Percentiles rank a stretch among this genome's conserved stretches.
Conservation (phyloP, 768 basidiomycete species). For the Symmetrospora coprosmae region DNA sequence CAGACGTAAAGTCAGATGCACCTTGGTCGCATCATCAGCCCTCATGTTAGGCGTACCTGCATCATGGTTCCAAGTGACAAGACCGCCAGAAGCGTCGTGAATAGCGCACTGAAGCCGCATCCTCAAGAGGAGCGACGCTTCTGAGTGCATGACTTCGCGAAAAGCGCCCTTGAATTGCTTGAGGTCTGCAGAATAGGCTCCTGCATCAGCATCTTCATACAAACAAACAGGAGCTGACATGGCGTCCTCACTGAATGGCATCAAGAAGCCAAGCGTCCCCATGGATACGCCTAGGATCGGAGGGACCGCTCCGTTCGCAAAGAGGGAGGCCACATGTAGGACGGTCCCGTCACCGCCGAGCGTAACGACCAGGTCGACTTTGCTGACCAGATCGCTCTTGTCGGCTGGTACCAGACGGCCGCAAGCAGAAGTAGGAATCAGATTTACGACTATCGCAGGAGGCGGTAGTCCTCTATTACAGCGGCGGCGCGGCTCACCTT, state of each 20-base stretch:
- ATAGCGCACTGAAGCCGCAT: constrained; percentile 81
- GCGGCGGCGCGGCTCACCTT: no score
- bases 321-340: constrained; percentile 78
- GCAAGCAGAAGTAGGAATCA: no score
- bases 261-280: constrained; percentile 82
- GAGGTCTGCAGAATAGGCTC: constrained; percentile 53
- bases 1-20: neutral
- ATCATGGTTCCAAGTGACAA: neutral
- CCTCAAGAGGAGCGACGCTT: constrained; percentile 65
- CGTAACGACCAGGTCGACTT: constrained; percentile 73
- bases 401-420: no score
- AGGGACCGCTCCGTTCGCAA: constrained; percentile 77
- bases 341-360: constrained; percentile 92
- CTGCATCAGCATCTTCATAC: neutral
- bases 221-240: neutral
- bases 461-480: no score
- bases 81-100: constrained; percentile 46
- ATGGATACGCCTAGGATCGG: constrained; percentile 81
- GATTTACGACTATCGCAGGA: no score
- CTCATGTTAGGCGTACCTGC: constrained; percentile 24
- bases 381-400: constrained; percentile 18
- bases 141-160: constrained; percentile 61
- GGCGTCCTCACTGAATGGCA: constrained; percentile 68
- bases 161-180: constrained; percentile 70
- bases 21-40: constrained; percentile 20